Conservation (phyloP, 2,329 filamentous ascomycete genomes). For the Neodidymelliopsis sp. region DNA sequence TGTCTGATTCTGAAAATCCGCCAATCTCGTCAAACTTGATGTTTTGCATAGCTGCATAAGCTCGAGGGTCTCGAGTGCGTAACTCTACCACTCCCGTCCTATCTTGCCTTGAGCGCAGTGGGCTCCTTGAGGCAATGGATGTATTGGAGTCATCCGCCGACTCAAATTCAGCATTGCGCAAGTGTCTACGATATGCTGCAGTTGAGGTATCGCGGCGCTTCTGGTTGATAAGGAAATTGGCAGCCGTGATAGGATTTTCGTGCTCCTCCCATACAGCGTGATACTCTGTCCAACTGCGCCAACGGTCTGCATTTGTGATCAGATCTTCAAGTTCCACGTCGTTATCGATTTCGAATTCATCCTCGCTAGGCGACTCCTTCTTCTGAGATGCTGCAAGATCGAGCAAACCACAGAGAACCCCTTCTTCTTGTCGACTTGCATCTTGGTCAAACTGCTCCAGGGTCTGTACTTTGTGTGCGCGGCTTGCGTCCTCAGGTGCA, state of each 20-base stretch:
- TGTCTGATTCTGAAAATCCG: not conserved
- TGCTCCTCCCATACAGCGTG: conserved; percentile 60
- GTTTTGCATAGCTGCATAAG: conserved; percentile 35
- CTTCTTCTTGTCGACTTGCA: conserved; percentile 55
- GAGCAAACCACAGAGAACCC: conserved; percentile 54
- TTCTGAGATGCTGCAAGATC: conserved; percentile 33
- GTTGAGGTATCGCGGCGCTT: conserved; percentile 11
- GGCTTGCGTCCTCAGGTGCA: not conserved
- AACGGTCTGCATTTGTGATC: conserved; percentile 52
- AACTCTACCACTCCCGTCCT: conserved; percentile 24
- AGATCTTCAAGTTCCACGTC: conserved; percentile 28
- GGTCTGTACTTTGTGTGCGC: conserved; percentile 2
- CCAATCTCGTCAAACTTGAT: conserved; percentile 2
- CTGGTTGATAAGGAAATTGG: conserved; percentile 30
- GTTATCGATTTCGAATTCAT: conserved; percentile 33
- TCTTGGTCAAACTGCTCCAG: conserved; percentile 57
- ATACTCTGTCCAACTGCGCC: conserved; percentile 57
- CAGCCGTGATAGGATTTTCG: conserved; percentile 21
- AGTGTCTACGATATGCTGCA: not conserved
- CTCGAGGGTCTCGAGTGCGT: conserved; percentile 25
- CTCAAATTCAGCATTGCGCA: not conserved
- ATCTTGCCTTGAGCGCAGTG: conserved; percentile 1
- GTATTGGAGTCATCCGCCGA: conserved; percentile 6
- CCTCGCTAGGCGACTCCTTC: conserved; percentile 26
- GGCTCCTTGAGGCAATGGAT: not conserved